Evolutionary conservation across 192 early-diverging fungal species (phyloP).

Genomic region (Diversispora epigaea): DNA sequence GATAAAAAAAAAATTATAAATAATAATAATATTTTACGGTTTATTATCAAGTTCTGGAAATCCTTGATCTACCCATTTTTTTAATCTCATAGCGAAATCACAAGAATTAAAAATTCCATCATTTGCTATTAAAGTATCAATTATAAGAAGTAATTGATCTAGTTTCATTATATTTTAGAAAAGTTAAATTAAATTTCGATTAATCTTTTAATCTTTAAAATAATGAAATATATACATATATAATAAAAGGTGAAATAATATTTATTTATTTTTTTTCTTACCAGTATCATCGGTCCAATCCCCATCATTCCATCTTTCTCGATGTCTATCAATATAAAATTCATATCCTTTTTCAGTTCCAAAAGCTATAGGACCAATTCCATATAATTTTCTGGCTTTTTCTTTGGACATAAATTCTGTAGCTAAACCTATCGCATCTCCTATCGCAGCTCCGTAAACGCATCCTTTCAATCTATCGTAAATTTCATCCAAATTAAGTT

Average conservation of each 20-base stretch:
- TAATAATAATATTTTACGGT: conserved; percentile 40
- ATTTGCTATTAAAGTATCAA: conserved; percentile 50
- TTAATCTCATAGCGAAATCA: conserved; percentile 52
- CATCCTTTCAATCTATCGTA: not conserved
- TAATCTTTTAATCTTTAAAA: not conserved
- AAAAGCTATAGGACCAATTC: conserved; percentile 60
- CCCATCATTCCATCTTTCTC: conserved; percentile 42
- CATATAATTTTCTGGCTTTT: conserved; percentile 48
- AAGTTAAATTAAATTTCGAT: conserved; percentile 21
- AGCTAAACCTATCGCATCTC: conserved; percentile 63
- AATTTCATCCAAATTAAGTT: not conserved
- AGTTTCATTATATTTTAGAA: conserved; percentile 45
- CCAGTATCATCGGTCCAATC: conserved; percentile 53
- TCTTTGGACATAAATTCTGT: conserved; percentile 60
- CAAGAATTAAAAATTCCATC: conserved; percentile 49
- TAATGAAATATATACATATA: not conserved
- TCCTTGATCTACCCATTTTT: conserved; percentile 55
- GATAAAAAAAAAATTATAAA: too few species aligned
- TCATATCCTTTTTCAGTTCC: conserved; percentile 47
- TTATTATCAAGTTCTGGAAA: conserved; percentile 52
- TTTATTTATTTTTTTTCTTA: not conserved
- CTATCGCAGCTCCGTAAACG: conserved; percentile 52
- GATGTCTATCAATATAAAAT: conserved; percentile 44
- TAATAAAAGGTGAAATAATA: not conserved
- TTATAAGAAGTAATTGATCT: conserved; percentile 60